Percentiles rank a stretch among this genome's conserved stretches.
Evolutionary conservation across 768 basidiomycete species (phyloP).

Genomic region (Tricholoma matsutake): DNA sequence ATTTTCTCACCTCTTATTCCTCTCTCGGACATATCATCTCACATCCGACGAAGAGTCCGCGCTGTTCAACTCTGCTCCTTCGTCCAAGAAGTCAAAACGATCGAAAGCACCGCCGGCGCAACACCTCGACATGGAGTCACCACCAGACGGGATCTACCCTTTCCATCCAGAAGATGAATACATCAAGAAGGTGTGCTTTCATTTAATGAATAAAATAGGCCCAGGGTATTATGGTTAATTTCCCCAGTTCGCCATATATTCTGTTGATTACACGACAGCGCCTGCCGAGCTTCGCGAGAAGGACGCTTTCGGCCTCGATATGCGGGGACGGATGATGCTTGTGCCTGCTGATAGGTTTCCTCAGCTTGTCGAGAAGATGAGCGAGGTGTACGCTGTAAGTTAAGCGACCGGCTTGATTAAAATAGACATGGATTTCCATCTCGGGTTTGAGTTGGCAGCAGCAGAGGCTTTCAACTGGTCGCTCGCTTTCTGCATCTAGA

Average conservation of each 20-base stretch:
- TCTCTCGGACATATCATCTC: conserved; percentile 78
- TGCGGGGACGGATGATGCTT: conserved; percentile 63
- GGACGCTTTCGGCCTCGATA: conserved; percentile 72
- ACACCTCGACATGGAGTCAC: conserved; percentile 19
- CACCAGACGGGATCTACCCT: conserved; percentile 54
- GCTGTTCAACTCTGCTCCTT: conserved; percentile 40
- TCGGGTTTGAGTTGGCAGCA: not conserved
- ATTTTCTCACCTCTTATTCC: conserved; percentile 72
- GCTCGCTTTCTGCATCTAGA: no score
- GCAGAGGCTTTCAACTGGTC: not conserved
- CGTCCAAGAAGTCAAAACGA: conserved; percentile 39
- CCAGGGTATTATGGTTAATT: not conserved
- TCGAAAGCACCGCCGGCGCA: conserved; percentile 19
- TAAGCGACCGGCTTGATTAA: not conserved
- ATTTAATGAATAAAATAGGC: not conserved
- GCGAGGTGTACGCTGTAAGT: conserved; percentile 28
- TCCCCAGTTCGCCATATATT: conserved; percentile 43
- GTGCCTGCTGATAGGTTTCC: conserved; percentile 44
- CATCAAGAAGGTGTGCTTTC: conserved; percentile 53
- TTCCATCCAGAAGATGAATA: conserved; percentile 88
- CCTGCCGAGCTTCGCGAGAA: conserved; percentile 50
- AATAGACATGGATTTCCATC: not conserved
- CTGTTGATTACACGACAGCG: conserved; percentile 47
- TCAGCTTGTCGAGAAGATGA: conserved; percentile 38
- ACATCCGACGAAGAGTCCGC: conserved; percentile 64